phyloP scores from a whole-genome alignment of 306 rosid genomes.

The Herpetospermum pedunculosum region DNA sequence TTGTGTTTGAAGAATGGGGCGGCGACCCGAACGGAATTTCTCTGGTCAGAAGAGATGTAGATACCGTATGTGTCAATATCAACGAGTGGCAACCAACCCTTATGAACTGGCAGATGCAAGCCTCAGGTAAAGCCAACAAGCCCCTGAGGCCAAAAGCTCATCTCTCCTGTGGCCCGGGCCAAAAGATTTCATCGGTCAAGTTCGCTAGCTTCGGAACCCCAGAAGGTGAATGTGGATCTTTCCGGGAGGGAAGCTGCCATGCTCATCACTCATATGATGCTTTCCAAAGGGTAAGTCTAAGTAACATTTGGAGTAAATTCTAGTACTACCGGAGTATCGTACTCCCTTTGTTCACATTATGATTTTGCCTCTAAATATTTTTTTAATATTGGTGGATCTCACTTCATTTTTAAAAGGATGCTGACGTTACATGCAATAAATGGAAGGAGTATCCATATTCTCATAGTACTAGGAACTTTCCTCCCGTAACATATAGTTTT shows the following conservation, averaged over 20 bases:
- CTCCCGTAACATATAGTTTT: not conserved
- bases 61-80: conserved; percentile 75
- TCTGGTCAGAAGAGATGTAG: conserved; percentile 76
- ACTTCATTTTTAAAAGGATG: too few relatives aligned
- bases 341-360: too few relatives aligned
- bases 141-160: conserved; percentile 81
- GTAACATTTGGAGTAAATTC: too few relatives aligned
- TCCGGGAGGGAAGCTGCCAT: conserved; percentile 75
- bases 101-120: conserved; percentile 61
- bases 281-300: conserved; percentile 66
- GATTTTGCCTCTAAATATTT: too few relatives aligned
- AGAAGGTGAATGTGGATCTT: conserved; percentile 74
- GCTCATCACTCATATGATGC: conserved; percentile 86
- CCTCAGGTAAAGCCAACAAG: conserved; percentile 54
- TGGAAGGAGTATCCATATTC: too few relatives aligned
- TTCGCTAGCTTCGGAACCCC: conserved; percentile 98
- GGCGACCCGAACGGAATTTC: conserved; percentile 84
- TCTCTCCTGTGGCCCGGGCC: conserved; percentile 70
- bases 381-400: too few relatives aligned
- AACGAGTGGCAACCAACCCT: conserved; percentile 97
- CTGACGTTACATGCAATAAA: too few relatives aligned
- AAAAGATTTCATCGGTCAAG: conserved; percentile 74
- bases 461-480: too few relatives aligned
- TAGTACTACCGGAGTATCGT: too few relatives aligned
- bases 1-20: conserved; percentile 77